Evolutionary conservation across 2,329 filamentous ascomycete species (phyloP).

Genomic region (Monosporascus sp.): DNA sequence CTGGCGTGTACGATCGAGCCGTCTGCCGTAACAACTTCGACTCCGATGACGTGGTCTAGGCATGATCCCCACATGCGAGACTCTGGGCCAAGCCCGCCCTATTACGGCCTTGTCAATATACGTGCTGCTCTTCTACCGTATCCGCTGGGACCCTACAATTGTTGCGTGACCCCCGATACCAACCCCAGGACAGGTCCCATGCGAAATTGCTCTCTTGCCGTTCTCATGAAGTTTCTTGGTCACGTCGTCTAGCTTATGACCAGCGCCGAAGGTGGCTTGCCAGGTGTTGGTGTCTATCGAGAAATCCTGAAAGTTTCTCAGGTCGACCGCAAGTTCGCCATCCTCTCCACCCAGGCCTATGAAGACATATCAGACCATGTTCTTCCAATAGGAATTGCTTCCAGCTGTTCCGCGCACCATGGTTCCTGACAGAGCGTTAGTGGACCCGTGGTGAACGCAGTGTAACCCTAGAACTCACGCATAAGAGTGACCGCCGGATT

Average conservation of each 20-base stretch:
- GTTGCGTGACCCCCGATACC: constrained; percentile 56
- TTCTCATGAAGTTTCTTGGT: constrained; percentile 44
- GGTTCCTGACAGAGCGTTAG: constrained; percentile 23
- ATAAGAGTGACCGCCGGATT: constrained; percentile 62
- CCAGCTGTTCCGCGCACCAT: constrained; percentile 17
- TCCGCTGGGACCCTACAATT: constrained; percentile 35
- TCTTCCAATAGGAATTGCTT: not conserved
- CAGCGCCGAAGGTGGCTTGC: constrained; percentile 51
- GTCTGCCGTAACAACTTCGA: constrained; percentile 52
- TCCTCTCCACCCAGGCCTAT: constrained; percentile 44
- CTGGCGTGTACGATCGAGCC: constrained; percentile 46
- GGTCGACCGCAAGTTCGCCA: constrained; percentile 49
- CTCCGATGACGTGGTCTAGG: constrained; percentile 50
- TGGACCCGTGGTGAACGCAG: not conserved
- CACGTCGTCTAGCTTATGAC: constrained; percentile 47
- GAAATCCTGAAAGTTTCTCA: constrained; percentile 49
- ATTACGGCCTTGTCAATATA: constrained; percentile 7
- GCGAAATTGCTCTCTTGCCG: constrained; percentile 52
- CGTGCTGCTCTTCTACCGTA: not conserved
- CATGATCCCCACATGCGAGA: constrained; percentile 55
- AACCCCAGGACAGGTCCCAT: constrained; percentile 56
- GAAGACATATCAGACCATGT: constrained; percentile 6
- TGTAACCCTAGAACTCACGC: constrained; percentile 34
- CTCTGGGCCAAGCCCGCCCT: constrained; percentile 55
- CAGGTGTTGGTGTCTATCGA: constrained; percentile 47